Percentiles rank a stretch among this genome's conserved stretches.
phyloP scores from a whole-genome alignment of 2,329 filamentous ascomycete genomes.

The Chalaropsis thielavioides region DNA sequence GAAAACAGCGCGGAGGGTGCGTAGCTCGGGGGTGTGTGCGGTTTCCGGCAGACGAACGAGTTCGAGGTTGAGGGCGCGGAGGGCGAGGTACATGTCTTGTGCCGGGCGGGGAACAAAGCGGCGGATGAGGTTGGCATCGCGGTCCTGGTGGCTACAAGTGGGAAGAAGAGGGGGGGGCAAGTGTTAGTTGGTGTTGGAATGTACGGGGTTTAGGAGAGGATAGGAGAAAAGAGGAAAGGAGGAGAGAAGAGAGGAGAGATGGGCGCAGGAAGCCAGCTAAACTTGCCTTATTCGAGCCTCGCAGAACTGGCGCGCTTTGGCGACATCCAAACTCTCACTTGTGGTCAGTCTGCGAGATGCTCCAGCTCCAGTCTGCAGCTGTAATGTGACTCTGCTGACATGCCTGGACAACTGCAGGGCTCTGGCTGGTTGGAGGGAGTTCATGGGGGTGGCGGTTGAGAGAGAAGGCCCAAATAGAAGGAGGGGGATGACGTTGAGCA shows the following conservation, averaged over 20 bases:
- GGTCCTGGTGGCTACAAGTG: conserved; percentile 59
- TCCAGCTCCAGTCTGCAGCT: neutral
- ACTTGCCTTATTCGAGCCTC: conserved; percentile 7
- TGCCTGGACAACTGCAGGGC: neutral
- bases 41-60: conserved; percentile 79
- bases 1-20: conserved; percentile 82
- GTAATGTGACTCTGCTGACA: neutral
- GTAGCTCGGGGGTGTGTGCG: conserved; percentile 76
- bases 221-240: too few species aligned
- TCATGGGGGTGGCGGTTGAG: neutral
- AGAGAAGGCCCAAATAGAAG: neutral
- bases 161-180: neutral
- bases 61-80: conserved; percentile 87
- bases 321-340: neutral
- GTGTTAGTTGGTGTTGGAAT: neutral
- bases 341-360: neutral
- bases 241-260: too few species aligned
- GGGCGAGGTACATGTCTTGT: conserved; percentile 72
- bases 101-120: conserved; percentile 65
- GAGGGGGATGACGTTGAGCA: too few species aligned
- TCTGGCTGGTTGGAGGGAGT: neutral
- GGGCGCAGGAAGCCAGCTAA: neutral
- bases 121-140: conserved; percentile 72
- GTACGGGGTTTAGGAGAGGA: neutral
- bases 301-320: conserved; percentile 6